phyloP scores from a whole-genome alignment of 2,329 filamentous ascomycete species.

The Kalaharituber pfeilii region DNA sequence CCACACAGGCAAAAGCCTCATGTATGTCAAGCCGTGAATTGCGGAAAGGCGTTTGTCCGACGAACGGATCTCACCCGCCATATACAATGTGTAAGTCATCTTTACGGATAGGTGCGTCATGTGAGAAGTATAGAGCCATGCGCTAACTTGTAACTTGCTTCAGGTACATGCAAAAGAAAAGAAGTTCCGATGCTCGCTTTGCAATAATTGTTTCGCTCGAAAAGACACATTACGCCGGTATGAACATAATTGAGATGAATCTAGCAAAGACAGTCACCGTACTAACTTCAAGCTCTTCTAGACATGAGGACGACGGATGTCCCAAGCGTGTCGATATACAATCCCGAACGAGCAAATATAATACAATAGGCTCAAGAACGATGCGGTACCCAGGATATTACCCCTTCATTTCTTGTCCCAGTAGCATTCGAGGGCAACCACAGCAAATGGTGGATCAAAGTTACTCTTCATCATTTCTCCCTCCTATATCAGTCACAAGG shows the following conservation, averaged over 20 bases:
- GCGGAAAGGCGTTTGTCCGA: constrained; percentile 60
- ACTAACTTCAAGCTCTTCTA: constrained; percentile 25
- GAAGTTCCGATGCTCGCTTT: constrained; percentile 53
- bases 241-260: constrained; percentile 24
- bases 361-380: not conserved
- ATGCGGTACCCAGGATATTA: not conserved
- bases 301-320: constrained; percentile 62
- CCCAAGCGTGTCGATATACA: constrained; percentile 41
- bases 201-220: constrained; percentile 53
- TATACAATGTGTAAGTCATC: constrained; percentile 33
- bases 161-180: constrained; percentile 57
- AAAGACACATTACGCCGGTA: constrained; percentile 72
- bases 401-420: no score
- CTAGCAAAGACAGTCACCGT: not conserved
- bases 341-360: constrained; percentile 5
- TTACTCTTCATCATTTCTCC: constrained; percentile 1
- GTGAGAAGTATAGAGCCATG: not conserved
- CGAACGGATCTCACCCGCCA: constrained; percentile 57
- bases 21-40: constrained; percentile 46
- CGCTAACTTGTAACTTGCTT: constrained; percentile 35
- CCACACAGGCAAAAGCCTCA: constrained; percentile 54
- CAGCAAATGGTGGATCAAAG: no score
- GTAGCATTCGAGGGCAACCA: no score
- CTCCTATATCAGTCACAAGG: no score
- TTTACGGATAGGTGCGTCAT: not conserved